These are phyloP conservation scores for Dictyostelium capitatum DNA, from an alignment of 78 protist species.

Conservation along the genomic window DNA sequence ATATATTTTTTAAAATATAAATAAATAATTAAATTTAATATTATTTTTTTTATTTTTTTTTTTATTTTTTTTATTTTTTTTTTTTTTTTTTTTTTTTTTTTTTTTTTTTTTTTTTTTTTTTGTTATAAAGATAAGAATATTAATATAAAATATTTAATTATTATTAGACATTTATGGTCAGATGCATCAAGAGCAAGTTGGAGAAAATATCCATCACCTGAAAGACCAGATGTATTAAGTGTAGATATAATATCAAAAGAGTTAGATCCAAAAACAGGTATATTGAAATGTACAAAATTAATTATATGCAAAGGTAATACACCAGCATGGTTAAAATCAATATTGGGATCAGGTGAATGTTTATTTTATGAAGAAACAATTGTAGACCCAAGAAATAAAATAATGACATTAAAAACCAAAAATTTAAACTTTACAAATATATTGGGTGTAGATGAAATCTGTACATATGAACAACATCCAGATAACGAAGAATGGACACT, in stretches of 20 bases:
- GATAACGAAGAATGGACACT: conserved; percentile 63
- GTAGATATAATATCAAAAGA: conserved; percentile 72
- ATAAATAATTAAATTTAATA: too few relatives aligned
- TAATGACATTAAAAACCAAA: conserved; percentile 51
- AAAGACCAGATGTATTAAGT: conserved; percentile 80
- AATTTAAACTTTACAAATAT: conserved; percentile 64
- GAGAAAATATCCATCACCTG: conserved; percentile 84
- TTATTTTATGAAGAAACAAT: conserved; percentile 67
- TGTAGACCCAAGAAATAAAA: conserved; percentile 70
- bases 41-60: too few relatives aligned
- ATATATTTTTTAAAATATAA: too few relatives aligned
- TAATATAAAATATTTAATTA: too few relatives aligned
- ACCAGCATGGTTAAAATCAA: conserved; percentile 60
- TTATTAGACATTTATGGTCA: conserved; percentile 83
- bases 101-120: background rate
- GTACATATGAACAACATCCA: conserved; percentile 76
- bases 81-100: background rate
- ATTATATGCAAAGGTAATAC: conserved; percentile 63
- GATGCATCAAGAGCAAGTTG: conserved; percentile 78
- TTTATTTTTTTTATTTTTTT: background rate
- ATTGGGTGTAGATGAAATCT: conserved; percentile 63
- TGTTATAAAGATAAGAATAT: too few relatives aligned
- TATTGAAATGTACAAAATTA: conserved; percentile 47
- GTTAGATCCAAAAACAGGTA: conserved; percentile 75
- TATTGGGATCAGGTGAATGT: conserved; percentile 47